phyloP scores from a whole-genome alignment of 2,329 filamentous ascomycete genomes.

The Cryphonectria carpinicola region DNA sequence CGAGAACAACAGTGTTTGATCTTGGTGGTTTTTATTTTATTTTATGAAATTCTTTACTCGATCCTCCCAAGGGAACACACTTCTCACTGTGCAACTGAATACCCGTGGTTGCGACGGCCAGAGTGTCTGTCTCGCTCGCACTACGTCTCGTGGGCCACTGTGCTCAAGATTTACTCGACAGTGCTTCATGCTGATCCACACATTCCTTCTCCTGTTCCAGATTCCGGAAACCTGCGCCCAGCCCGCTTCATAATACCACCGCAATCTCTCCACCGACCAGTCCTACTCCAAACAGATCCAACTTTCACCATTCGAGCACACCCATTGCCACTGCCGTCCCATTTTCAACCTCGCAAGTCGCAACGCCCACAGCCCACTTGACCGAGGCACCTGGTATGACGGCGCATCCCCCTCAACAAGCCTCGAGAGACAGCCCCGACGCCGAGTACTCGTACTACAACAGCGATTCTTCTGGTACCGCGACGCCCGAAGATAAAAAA shows the following conservation, averaged over 20 bases:
- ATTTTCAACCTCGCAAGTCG: constrained; percentile 30
- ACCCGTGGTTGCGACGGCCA: background rate
- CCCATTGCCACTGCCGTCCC: constrained; percentile 34
- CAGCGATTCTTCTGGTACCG: constrained; percentile 42
- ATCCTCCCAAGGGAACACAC: background rate
- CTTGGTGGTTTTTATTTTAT: background rate
- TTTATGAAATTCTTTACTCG: background rate
- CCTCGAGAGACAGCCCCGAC: constrained; percentile 24
- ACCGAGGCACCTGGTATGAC: constrained; percentile 30
- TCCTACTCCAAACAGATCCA: constrained; percentile 45
- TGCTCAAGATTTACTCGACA: constrained; percentile 10
- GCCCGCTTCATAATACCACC: constrained; percentile 51
- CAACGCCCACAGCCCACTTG: background rate
- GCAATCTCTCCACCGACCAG: constrained; percentile 48
- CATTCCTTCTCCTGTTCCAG: constrained; percentile 41
- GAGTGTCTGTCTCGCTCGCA: background rate
- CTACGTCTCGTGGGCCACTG: background rate
- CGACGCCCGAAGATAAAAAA: constrained; percentile 38
- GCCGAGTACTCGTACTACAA: constrained; percentile 42
- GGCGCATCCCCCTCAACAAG: constrained; percentile 29
- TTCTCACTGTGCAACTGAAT: constrained; percentile 19
- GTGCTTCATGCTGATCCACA: constrained; percentile 39
- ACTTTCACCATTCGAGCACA: constrained; percentile 36
- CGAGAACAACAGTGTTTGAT: background rate
- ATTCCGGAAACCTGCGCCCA: constrained; percentile 53